phyloP scores from a whole-genome alignment of 2,329 filamentous ascomycete species.

The Beauveria sp. region DNA sequence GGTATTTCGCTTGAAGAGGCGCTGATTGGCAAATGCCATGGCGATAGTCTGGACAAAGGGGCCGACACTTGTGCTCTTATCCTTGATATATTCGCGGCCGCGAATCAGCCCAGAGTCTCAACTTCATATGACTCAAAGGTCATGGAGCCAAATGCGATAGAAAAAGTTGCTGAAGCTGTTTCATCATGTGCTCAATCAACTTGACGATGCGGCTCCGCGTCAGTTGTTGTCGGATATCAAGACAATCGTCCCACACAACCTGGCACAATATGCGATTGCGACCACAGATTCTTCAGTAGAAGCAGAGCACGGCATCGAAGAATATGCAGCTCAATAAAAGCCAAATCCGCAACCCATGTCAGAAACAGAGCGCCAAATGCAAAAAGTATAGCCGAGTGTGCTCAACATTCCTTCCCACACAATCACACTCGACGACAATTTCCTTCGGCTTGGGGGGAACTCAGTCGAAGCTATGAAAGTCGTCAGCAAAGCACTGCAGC shows the following conservation, averaged over 20 bases:
- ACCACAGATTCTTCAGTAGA: neutral
- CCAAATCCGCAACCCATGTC: neutral
- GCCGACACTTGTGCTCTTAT: neutral
- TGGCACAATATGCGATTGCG: neutral
- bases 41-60: neutral
- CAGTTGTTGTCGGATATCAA: neutral
- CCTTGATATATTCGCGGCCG: neutral
- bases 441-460: constrained; percentile 38
- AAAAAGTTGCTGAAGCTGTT: neutral
- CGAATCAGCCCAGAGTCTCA: neutral
- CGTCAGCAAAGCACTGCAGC: constrained; percentile 20
- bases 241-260: neutral
- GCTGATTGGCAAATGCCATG: neutral
- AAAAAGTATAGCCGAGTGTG: neutral
- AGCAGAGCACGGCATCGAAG: neutral
- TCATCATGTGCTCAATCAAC: neutral
- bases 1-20: neutral
- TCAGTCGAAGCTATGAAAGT: constrained; percentile 36
- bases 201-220: neutral
- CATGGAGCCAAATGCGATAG: neutral
- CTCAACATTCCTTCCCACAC: neutral
- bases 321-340: neutral
- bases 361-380: neutral
- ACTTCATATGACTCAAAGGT: neutral
- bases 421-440: constrained; percentile 33